Evolutionary conservation across 108 stramenopile genomes (phyloP).

Genomic region (Stephanodiscus minutulus): DNA sequence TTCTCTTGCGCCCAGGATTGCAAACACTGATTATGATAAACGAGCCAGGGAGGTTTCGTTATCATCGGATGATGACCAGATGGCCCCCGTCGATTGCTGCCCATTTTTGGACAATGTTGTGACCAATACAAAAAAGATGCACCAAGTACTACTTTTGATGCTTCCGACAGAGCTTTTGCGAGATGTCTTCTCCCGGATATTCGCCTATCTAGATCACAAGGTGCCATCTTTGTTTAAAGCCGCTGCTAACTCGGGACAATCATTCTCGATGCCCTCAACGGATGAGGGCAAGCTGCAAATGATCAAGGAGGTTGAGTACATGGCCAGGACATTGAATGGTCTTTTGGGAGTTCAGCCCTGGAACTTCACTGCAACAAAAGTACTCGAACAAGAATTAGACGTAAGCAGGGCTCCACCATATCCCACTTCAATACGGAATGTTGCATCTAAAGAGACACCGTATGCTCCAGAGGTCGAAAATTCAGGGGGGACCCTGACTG

Average conservation of each 20-base stretch:
- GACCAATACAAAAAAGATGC: conserved; percentile 89
- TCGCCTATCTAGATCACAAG: conserved; percentile 85
- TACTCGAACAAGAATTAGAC: conserved; percentile 71
- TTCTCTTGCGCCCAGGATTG: conserved; percentile 69
- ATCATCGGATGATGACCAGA: conserved; percentile 24
- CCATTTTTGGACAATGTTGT: conserved; percentile 89
- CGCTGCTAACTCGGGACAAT: conserved; percentile 41
- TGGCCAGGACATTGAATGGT: conserved; percentile 68
- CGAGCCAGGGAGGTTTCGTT: conserved; percentile 44
- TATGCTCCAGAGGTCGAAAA: too few species aligned
- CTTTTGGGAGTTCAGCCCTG: conserved; percentile 75
- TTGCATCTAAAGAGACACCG: too few species aligned
- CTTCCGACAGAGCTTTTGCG: conserved; percentile 90
- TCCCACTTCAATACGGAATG: too few species aligned
- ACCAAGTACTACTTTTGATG: conserved; percentile 87
- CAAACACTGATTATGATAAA: conserved; percentile 73
- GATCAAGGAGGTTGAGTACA: conserved; percentile 67
- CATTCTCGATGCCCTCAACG: conserved; percentile 68
- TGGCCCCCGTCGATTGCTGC: conserved; percentile 51
- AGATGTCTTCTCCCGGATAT: conserved; percentile 94
- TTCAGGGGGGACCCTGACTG: too few species aligned
- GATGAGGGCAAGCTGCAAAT: conserved; percentile 74
- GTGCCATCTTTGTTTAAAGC: conserved; percentile 62
- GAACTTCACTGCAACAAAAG: conserved; percentile 78
- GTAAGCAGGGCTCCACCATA: conserved; percentile 13